Conservation (phyloP, 2,329 filamentous ascomycete genomes). For the Alternaria arborescens region DNA sequence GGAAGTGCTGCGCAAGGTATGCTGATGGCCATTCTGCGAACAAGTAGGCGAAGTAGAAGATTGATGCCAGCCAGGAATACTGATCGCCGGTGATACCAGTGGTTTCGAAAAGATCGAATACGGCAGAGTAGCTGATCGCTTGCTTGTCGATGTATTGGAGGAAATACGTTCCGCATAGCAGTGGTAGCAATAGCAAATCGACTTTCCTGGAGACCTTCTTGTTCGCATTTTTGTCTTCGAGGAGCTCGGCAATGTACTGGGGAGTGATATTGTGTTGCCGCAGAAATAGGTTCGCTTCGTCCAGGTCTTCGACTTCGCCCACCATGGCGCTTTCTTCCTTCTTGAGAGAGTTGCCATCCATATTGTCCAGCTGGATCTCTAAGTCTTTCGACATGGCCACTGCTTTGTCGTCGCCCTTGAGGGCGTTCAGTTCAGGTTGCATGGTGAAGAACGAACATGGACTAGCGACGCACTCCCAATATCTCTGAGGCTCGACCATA, state of each 20-base stretch:
- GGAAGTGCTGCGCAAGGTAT: conserved; percentile 44
- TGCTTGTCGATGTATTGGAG: conserved; percentile 67
- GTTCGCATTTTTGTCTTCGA: conserved; percentile 53
- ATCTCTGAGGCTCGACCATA: neutral
- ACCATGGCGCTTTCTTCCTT: neutral
- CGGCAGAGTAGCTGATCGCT: conserved; percentile 62
- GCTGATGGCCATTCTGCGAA: conserved; percentile 31
- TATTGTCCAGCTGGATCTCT: neutral
- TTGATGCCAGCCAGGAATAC: conserved; percentile 64
- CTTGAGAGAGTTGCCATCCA: conserved; percentile 3
- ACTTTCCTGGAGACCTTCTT: conserved; percentile 55
- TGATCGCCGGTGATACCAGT: conserved; percentile 58
- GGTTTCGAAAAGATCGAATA: conserved; percentile 63
- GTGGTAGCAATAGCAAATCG: conserved; percentile 61
- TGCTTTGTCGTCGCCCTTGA: neutral
- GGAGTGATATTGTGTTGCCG: conserved; percentile 58
- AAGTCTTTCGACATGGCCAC: neutral
- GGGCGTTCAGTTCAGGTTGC: neutral
- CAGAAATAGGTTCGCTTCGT: conserved; percentile 60
- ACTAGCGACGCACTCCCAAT: too few species aligned
- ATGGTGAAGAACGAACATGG: neutral
- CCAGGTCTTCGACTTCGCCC: conserved; percentile 52
- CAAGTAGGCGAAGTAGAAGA: conserved; percentile 62
- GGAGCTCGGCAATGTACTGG: conserved; percentile 55
- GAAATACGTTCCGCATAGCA: conserved; percentile 61